A percentile compares a stretch with the other conserved stretches of the same genome.
Evolutionary conservation across 306 rosid genomes (phyloP).

Genomic region (Cucurbita moschata): DNA sequence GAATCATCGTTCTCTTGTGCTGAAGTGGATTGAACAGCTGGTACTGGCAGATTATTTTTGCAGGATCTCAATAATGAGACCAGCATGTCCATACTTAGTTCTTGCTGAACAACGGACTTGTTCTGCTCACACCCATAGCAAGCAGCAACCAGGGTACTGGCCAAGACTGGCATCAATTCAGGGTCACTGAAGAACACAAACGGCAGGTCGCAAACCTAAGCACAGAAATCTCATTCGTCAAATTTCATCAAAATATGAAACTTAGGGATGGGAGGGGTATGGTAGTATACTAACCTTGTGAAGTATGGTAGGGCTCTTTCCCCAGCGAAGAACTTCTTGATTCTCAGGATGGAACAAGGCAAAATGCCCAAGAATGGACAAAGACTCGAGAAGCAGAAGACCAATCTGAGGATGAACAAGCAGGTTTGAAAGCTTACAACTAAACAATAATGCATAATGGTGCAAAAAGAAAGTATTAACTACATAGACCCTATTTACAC

Average conservation of each 20-base stretch:
- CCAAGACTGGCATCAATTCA: slow-evolving; percentile 90
- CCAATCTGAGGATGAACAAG: slow-evolving; percentile 48
- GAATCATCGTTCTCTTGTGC: slow-evolving; percentile 45
- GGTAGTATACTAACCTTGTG: slow-evolving; percentile 58
- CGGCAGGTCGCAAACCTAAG: slow-evolving; percentile 91
- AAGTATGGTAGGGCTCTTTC: slow-evolving; percentile 89
- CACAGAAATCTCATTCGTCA: slow-evolving; percentile 22
- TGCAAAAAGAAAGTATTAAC: not conserved
- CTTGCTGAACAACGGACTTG: slow-evolving; percentile 85
- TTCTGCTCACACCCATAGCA: slow-evolving; percentile 86
- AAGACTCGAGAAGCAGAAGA: slow-evolving; percentile 65
- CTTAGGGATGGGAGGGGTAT: not conserved
- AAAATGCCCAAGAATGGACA: slow-evolving; percentile 81
- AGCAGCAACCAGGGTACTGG: slow-evolving; percentile 74
- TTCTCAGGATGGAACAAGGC: slow-evolving; percentile 80
- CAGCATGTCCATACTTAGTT: slow-evolving; percentile 82
- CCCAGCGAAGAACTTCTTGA: slow-evolving; percentile 97
- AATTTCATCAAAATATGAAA: slow-evolving; percentile 8
- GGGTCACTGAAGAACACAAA: slow-evolving; percentile 95
- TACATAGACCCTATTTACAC: too few relatives aligned
- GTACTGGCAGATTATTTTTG: slow-evolving; percentile 23
- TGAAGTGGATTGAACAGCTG: slow-evolving; percentile 25
- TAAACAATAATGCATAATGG: not conserved
- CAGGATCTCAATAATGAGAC: slow-evolving; percentile 75
- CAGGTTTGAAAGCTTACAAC: not conserved